Conservation (phyloP, 495 filamentous ascomycete species). For the Hapsidospora chrysogenum region DNA sequence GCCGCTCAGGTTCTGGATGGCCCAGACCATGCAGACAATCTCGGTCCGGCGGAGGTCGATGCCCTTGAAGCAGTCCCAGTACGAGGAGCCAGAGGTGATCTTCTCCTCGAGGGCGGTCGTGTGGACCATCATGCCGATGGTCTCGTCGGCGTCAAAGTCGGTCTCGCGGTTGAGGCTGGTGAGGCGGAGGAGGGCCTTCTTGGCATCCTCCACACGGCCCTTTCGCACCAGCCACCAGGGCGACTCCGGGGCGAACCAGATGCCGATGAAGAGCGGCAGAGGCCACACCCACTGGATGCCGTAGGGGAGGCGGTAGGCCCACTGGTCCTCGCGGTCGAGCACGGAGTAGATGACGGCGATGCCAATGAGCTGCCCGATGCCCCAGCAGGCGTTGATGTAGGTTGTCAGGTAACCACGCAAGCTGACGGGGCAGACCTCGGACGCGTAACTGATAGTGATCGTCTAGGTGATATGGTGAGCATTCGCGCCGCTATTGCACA, state of each 20-base stretch:
- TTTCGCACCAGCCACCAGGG: conserved; percentile 74
- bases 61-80: conserved; percentile 60
- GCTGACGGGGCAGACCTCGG: conserved; percentile 59
- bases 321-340: conserved; percentile 35
- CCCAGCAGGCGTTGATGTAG: conserved; percentile 76
- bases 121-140: conserved; percentile 72
- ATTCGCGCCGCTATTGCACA: too few species aligned
- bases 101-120: conserved; percentile 57
- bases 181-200: conserved; percentile 47
- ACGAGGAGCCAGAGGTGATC: conserved; percentile 51
- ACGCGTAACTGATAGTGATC: conserved; percentile 61
- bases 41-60: conserved; percentile 60
- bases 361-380: conserved; percentile 58
- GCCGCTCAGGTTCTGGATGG: conserved; percentile 65
- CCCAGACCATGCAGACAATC: conserved; percentile 68
- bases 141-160: conserved; percentile 58
- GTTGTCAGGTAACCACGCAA: conserved; percentile 61
- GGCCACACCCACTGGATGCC: conserved; percentile 82
- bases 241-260: conserved; percentile 55
- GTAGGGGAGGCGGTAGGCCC: conserved; percentile 48
- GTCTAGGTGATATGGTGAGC: too few species aligned
- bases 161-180: conserved; percentile 38
- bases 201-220: conserved; percentile 50
- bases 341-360: conserved; percentile 56
- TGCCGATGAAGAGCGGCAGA: conserved; percentile 51